Conservation (phyloP, 1,284 basidiomycete genomes). For the Xerocomus amazonicus region DNA sequence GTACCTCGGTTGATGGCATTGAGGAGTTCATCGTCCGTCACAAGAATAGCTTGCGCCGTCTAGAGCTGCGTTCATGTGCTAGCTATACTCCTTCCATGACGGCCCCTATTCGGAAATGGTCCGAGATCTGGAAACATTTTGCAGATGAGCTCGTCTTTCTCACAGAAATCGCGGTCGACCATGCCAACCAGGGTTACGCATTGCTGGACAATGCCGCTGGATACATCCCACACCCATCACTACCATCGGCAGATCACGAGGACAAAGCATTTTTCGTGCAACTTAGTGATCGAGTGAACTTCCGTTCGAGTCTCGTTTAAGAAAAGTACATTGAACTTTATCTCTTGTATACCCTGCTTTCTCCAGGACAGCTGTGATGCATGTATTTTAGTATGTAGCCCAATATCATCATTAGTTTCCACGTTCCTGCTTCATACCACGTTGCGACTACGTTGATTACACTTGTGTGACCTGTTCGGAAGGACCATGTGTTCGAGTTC, state of each 20-base stretch:
- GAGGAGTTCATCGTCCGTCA: constrained; percentile 33
- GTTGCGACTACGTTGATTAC: no score
- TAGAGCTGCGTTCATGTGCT: constrained; percentile 25
- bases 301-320: constrained; percentile 6
- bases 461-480: no score
- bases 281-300: constrained; percentile 13
- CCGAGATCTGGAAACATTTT: constrained; percentile 27
- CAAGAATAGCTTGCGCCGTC: constrained; percentile 20
- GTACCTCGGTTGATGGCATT: constrained; percentile 19
- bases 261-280: constrained; percentile 10
- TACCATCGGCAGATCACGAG: constrained; percentile 7
- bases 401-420: background rate
- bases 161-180: constrained; percentile 18
- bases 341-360: background rate
- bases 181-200: constrained; percentile 19
- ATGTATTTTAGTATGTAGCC: constrained; percentile 6
- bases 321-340: background rate
- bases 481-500: no score
- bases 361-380: no score
- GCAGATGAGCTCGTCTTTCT: constrained; percentile 22
- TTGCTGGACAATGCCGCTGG: constrained; percentile 20
- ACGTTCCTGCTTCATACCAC: no score
- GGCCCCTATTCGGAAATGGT: constrained; percentile 23
- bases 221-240: constrained; percentile 22
- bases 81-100: constrained; percentile 20